Percentiles rank a stretch among this genome's conserved stretches.
Evolutionary conservation across 176 grass and related monocot genomes (phyloP).

Genomic region (Pharus latifolius): DNA sequence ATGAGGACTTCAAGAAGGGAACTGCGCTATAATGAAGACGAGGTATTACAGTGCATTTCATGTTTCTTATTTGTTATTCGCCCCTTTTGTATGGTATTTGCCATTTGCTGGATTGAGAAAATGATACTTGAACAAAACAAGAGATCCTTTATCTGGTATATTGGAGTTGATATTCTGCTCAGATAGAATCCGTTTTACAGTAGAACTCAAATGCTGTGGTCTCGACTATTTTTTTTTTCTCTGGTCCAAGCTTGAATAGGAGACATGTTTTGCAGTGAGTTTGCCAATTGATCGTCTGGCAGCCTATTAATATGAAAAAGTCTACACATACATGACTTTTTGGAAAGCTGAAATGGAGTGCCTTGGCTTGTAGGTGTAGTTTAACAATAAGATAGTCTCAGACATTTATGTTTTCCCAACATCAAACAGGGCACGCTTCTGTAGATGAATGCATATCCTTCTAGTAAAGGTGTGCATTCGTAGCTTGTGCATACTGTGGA

Average conservation of each 20-base stretch:
- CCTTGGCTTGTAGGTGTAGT: neutral
- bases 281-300: too few relatives aligned
- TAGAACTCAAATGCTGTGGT: too few relatives aligned
- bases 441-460: neutral
- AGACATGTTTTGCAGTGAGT: too few relatives aligned
- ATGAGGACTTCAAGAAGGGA: slow-evolving; percentile 82
- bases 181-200: too few relatives aligned
- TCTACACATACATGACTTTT: too few relatives aligned
- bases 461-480: neutral
- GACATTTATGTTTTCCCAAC: neutral
- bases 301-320: too few relatives aligned
- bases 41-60: slow-evolving; percentile 26
- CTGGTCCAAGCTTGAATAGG: too few relatives aligned
- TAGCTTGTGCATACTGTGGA: neutral
- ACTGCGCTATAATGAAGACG: slow-evolving; percentile 44
- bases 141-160: neutral
- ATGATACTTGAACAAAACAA: neutral
- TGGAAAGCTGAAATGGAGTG: neutral
- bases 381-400: neutral
- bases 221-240: too few relatives aligned
- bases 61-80: neutral
- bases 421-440: neutral
- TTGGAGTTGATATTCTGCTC: too few relatives aligned
- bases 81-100: neutral
- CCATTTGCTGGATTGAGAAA: neutral